A percentile compares a stretch with the other conserved stretches of the same genome.
phyloP scores from a whole-genome alignment of 306 rosid genomes.

The Fagus sylvatica region DNA sequence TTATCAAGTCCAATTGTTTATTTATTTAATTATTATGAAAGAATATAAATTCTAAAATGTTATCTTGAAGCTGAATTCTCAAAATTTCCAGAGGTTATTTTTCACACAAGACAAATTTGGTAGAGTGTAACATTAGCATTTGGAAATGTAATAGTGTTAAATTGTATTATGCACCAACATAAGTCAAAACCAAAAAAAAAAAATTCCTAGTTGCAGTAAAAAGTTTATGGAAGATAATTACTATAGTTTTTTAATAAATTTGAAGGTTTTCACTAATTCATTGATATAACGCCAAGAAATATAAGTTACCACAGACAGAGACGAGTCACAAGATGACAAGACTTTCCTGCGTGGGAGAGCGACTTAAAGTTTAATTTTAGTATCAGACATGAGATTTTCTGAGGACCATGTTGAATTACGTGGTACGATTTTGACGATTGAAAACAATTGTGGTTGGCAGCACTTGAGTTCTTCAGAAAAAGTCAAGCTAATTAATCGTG shows the following conservation, averaged over 20 bases:
- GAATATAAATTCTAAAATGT: too few relatives aligned
- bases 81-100: too few relatives aligned
- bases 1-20: too few relatives aligned
- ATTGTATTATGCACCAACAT: too few relatives aligned
- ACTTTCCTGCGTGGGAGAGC: not conserved
- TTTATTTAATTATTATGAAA: too few relatives aligned
- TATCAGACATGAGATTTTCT: not conserved
- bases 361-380: not conserved
- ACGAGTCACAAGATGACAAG: not conserved
- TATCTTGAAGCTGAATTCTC: too few relatives aligned
- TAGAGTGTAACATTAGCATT: too few relatives aligned
- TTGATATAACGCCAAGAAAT: not conserved
- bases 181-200: too few relatives aligned
- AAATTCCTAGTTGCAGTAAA: not conserved
- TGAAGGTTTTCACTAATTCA: not conserved
- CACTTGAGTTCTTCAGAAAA: not conserved
- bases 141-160: too few relatives aligned
- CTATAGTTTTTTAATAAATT: not conserved
- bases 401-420: not conserved
- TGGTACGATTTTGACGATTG: not conserved
- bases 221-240: not conserved
- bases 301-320: not conserved
- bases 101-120: too few relatives aligned
- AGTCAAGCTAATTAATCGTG: too few relatives aligned
- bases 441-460: not conserved